A percentile compares a stretch with the other conserved stretches of the same genome.
Evolutionary conservation across 495 filamentous ascomycete genomes (phyloP).

Genomic region (Friedmanniomyces endolithicus): DNA sequence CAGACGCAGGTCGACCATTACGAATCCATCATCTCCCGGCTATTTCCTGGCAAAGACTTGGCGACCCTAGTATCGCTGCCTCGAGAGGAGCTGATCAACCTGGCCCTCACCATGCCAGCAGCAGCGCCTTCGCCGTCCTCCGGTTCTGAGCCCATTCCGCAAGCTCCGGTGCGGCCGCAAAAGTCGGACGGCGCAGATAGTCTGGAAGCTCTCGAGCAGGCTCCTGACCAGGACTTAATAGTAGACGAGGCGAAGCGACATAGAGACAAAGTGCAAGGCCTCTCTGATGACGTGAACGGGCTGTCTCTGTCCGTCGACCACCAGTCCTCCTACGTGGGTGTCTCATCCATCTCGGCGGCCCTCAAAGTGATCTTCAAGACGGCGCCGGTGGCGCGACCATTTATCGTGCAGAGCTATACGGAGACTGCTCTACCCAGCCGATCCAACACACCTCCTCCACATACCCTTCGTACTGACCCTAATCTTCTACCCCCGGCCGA

Average conservation of each 20-base stretch:
- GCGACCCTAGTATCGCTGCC: constrained; percentile 35
- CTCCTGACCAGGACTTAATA: constrained; percentile 26
- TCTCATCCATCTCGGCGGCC: constrained; percentile 71
- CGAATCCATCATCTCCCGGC: constrained; percentile 30
- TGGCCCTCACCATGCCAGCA: constrained; percentile 25
- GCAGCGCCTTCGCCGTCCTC: constrained; percentile 33
- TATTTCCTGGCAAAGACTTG: constrained; percentile 37
- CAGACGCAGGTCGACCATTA: constrained; percentile 24
- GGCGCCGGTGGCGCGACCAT: constrained; percentile 49
- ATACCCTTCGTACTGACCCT: constrained; percentile 21
- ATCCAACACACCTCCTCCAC: constrained; percentile 23
- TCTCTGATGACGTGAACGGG: constrained; percentile 73
- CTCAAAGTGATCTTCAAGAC: constrained; percentile 71
- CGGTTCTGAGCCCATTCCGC: constrained; percentile 24
- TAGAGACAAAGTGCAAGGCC: constrained; percentile 40
- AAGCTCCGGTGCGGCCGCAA: background rate
- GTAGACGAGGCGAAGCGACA: constrained; percentile 26
- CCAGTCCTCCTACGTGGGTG: constrained; percentile 64
- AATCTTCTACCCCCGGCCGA: constrained; percentile 27
- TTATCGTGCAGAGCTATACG: constrained; percentile 38
- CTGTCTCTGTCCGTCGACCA: constrained; percentile 60
- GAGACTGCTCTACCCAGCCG: constrained; percentile 27
- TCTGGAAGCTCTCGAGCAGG: constrained; percentile 31
- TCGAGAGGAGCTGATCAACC: constrained; percentile 40
- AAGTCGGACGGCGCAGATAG: constrained; percentile 28